Evolutionary conservation across 129 eudicot species (phyloP), one percentile per base, ranked within the genome.

Genomic region (Artemisia tridentata): DNA sequence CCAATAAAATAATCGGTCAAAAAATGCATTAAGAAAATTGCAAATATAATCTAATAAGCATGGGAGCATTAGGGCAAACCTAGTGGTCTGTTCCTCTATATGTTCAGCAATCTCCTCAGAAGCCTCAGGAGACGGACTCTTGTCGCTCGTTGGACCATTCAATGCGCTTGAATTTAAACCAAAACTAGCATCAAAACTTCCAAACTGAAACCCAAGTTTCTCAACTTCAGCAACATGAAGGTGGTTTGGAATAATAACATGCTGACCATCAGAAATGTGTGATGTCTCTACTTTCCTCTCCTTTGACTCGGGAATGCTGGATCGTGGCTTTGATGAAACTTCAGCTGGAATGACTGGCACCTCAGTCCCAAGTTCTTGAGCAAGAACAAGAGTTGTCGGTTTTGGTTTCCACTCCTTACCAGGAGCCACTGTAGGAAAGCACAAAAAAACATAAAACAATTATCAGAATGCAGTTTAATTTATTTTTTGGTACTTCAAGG

Each of bases 361-460:
- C 81, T 83, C 95, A 31, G 67, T 34, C 29, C 41, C 78, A 38
- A 84, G 75, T 50, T 69, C 88, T 53, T 81, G 88, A 82, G 80
- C 67, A 67, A 72, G 69, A 81, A 43, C 60, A 27, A 83, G 25
- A 72, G 53, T 84, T 63, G 79, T 69, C 23, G 85, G 75, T 76
- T 92, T 92, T 55, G 96, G 96, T 80, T 88, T 92, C 96, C 98
- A 88, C 68, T 92, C 98, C 78, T 84, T 91, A 18, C 72, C 78
- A 71, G 86, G 84, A 54, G 79, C 96, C 16, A 68, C 91, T 85
- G 71, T 56, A 63, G 56, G 11, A 67, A 77, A 72, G 82, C 63
- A 72, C 0, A 59, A 8, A 31, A 7, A 75, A 57, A 16, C 21
- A 17, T 16, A 59, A 16, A 57, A 25, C 41, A 47, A 14, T 11